These are phyloP conservation scores for Collybia mongolica DNA, from an alignment of 768 basidiomycete genomes.

Conservation along the genomic window DNA sequence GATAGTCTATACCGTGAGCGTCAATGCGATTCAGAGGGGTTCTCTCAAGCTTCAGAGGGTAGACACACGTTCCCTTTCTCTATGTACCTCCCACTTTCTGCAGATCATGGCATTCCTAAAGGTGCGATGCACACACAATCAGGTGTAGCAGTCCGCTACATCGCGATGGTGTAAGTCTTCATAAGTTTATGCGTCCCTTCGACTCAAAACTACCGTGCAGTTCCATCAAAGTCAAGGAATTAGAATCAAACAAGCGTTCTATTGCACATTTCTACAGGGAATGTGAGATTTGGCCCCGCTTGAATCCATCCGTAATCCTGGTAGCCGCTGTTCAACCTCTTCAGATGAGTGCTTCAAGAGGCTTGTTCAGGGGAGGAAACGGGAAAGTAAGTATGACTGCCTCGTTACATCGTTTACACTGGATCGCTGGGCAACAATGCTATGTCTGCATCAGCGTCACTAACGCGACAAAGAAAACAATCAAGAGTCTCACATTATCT, in stretches of 20 bases:
- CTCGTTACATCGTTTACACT: constrained; percentile 65
- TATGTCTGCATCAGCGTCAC: constrained; percentile 60
- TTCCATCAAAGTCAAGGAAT: constrained; percentile 74
- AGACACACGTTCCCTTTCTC: constrained; percentile 70
- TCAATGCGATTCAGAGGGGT: constrained; percentile 56
- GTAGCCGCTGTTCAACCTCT: constrained; percentile 60
- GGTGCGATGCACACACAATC: constrained; percentile 53
- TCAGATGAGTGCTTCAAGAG: constrained; percentile 51
- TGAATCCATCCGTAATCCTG: constrained; percentile 62
- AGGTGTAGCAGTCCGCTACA: constrained; percentile 72
- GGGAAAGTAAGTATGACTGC: constrained; percentile 68
- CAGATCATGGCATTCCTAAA: constrained; percentile 53
- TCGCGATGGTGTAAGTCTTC: constrained; percentile 69
- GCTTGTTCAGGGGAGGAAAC: constrained; percentile 60
- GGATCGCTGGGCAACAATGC: constrained; percentile 83
- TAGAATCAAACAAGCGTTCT: constrained; percentile 55
- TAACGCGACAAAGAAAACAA: constrained; percentile 66
- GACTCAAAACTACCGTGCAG: constrained; percentile 30
- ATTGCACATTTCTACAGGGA: constrained; percentile 90
- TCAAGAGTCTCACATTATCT: constrained; percentile 63
- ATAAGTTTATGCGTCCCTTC: background rate
- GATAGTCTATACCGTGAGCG: constrained; percentile 41
- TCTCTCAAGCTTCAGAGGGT: constrained; percentile 62
- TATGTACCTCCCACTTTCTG: constrained; percentile 61
- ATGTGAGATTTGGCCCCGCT: constrained; percentile 76